Percentiles rank a stretch among this genome's conserved stretches.
Evolutionary conservation across 176 grass and related monocot species (phyloP).

Genomic region (Carex parvula): DNA sequence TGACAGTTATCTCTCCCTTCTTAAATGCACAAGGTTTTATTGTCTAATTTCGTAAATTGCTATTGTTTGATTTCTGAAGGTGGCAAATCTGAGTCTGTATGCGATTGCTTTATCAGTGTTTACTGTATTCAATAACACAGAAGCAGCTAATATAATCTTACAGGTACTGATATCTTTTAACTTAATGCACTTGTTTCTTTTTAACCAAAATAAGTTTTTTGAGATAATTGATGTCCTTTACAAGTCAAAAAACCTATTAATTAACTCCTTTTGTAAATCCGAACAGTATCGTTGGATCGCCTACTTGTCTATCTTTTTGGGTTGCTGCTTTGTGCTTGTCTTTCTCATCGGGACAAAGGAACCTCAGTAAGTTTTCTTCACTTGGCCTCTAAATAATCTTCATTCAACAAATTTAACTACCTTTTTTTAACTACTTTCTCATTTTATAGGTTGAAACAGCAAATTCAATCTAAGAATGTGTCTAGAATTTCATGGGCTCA

Average conservation of each 20-base stretch:
- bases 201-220: neutral
- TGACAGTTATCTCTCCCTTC: neutral
- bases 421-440: neutral
- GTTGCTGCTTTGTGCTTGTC: constrained; percentile 66
- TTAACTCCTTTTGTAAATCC: constrained; percentile 29
- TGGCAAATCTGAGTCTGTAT: constrained; percentile 85
- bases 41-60: neutral
- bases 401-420: neutral
- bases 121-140: constrained; percentile 41
- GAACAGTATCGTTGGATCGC: constrained; percentile 93
- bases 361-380: constrained; percentile 52
- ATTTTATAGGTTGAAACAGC: constrained; percentile 56
- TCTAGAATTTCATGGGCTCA: constrained; percentile 86
- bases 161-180: constrained; percentile 52
- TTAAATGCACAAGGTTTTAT: neutral
- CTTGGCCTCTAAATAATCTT: neutral
- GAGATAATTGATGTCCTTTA: neutral
- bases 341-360: constrained; percentile 96
- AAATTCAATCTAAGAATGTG: constrained; percentile 41
- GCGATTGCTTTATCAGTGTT: constrained; percentile 82
- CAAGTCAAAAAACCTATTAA: neutral
- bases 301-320: constrained; percentile 79
- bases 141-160: constrained; percentile 46
- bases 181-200: neutral
- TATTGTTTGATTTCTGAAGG: constrained; percentile 38